A percentile compares a stretch with the other conserved stretches of the same genome.
Conservation (phyloP, 2,329 filamentous ascomycete species). For the Clarireedia hainanense region DNA sequence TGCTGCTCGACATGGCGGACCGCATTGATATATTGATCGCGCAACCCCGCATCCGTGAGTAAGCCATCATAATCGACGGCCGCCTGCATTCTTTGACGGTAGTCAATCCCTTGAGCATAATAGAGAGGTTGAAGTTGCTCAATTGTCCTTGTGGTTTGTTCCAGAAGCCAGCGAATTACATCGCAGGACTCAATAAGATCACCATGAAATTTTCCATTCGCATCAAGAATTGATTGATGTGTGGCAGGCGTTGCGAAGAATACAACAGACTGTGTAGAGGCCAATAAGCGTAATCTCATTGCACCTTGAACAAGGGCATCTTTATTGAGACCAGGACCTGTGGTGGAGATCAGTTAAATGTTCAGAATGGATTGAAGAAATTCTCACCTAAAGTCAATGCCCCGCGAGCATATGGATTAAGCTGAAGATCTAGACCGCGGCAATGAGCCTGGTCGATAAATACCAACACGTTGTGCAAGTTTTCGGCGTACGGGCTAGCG, state of each 20-base stretch:
- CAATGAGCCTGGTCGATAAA: slow-evolving; percentile 26
- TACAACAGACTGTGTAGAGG: slow-evolving; percentile 26
- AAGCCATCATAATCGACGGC: slow-evolving; percentile 35
- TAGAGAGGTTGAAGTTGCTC: slow-evolving; percentile 53
- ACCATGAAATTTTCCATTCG: slow-evolving; percentile 26
- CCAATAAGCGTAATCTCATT: slow-evolving; percentile 56
- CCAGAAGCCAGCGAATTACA: slow-evolving; percentile 53
- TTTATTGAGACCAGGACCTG: slow-evolving; percentile 17
- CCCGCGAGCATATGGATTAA: slow-evolving; percentile 12
- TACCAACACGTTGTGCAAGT: slow-evolving; percentile 18
- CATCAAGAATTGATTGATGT: slow-evolving; percentile 45
- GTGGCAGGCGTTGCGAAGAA: slow-evolving; percentile 27
- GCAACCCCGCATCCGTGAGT: slow-evolving; percentile 30
- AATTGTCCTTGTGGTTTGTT: slow-evolving; percentile 53
- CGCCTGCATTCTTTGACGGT: slow-evolving; percentile 47
- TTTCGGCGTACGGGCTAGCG: slow-evolving; percentile 18
- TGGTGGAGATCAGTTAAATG: background rate
- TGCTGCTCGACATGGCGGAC: slow-evolving; percentile 48
- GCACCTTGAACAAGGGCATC: slow-evolving; percentile 54
- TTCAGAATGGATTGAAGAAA: too few relatives aligned
- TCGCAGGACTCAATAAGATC: slow-evolving; percentile 31
- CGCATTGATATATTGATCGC: slow-evolving; percentile 34
- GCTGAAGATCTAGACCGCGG: slow-evolving; percentile 21
- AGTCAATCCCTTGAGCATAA: slow-evolving; percentile 52
- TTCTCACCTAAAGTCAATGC: slow-evolving; percentile 19